Percentiles rank a stretch among this genome's conserved stretches.
phyloP scores from a whole-genome alignment of 352 stramenopile genomes.

The Globisporangium nunn region DNA sequence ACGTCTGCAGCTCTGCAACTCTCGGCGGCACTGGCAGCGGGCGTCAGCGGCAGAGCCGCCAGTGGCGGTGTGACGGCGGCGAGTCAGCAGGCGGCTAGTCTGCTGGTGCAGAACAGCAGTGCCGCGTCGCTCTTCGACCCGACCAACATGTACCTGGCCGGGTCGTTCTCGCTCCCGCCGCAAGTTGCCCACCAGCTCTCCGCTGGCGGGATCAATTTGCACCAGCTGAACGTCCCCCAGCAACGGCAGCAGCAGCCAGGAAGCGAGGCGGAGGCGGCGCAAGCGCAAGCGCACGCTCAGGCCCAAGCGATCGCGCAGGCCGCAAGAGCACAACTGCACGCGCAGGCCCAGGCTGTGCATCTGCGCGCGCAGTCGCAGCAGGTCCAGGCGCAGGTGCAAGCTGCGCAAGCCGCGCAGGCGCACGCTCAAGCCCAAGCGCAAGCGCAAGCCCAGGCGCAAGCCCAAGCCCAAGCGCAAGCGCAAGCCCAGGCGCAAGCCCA shows the following conservation, averaged over 20 bases:
- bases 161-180: conserved; percentile 39
- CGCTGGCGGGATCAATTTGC: conserved; percentile 31
- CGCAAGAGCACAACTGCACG: conserved; percentile 34
- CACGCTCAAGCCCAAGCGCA: conserved; percentile 21
- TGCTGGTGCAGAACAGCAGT: conserved; percentile 49
- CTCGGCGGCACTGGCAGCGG: conserved; percentile 25
- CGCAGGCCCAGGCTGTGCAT: conserved; percentile 5
- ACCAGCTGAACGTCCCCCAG: conserved; percentile 37
- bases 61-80: conserved; percentile 23
- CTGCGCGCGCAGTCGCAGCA: conserved; percentile 20
- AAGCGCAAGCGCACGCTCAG: conserved; percentile 45
- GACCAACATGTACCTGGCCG: conserved; percentile 58
- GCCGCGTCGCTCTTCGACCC: conserved; percentile 49
- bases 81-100: conserved; percentile 42
- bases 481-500: conserved; percentile 17
- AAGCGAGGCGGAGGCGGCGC: conserved; percentile 37
- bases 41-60: conserved; percentile 16
- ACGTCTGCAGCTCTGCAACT: conserved; percentile 19
- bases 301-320: conserved; percentile 19
- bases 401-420: conserved; percentile 5
- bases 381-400: conserved; percentile 6
- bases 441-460: conserved; percentile 15
- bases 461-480: conserved; percentile 6
- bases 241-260: conserved; percentile 29
- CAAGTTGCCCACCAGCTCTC: conserved; percentile 40